Base-by-base conservation (phyloP, 495 filamentous ascomycete genomes). In the Echria macrotheca region DNA sequence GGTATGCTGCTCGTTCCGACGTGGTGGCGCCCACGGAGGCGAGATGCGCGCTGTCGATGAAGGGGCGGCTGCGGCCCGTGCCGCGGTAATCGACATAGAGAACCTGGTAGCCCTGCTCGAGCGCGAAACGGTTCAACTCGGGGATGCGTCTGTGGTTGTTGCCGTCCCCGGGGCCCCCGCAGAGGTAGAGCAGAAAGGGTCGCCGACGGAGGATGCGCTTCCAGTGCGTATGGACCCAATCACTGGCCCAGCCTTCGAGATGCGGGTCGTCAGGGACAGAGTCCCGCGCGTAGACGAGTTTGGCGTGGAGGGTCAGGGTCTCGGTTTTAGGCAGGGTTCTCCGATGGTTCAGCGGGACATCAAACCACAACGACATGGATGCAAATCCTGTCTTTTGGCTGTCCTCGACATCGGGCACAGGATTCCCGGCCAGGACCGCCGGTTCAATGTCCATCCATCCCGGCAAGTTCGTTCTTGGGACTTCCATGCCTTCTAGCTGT, bases 61-160 rank as follows among this genome's bases (percentile, higher is more conserved):
- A 70, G 0, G 86, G 79, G 5, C 71, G 79, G 59, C 85, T 90
- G n/a, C 87, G 62, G 5, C 89, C 91, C 4, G 88, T 94, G 2
- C 91, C 91, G 2, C 90, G 78, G 56, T 93, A 88, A 60, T 95
- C 89, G 4, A 95, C 69, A 50, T 84, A 85, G 5, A 96, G 74
- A 19, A 95, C 66, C 68, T 89, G 70, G 57, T 90, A 93, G 11
- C 89, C 89, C 51, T 83, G 82, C 26, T 84, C 81, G 2, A 95
- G 76, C 11, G 85, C 66, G 14, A 69, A 64, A 10, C 77, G 67
- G 39, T 82, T 79, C 56, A 82, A 79, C 8, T 70, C 67, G 48
- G 75, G 74, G 32, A 75, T 69, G 55, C 85, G 80, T 15, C 81
- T 82, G 36, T 78, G 60, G n/a, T 67, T 62, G 57, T 87, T 91